Evolutionary conservation across 148 eudicot genomes (phyloP), one percentile per base, ranked within the genome.

Genomic region (Drosera capensis): DNA sequence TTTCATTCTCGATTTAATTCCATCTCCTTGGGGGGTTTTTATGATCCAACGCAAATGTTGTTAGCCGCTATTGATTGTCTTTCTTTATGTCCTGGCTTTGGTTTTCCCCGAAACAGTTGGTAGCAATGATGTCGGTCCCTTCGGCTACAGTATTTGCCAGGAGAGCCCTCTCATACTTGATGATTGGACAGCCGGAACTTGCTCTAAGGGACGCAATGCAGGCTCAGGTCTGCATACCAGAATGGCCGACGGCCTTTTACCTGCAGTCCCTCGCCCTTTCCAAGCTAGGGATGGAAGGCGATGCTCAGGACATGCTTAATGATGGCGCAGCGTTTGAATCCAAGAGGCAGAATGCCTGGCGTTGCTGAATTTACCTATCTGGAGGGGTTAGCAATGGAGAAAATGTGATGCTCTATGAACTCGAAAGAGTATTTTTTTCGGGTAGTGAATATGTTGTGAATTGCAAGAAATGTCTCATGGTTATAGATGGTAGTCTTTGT

Each of bases 121-220:
- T 83, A 28, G 74, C 63, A 1, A 71, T 83, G 81, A 88, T 88
- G 97, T 38, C 97, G 1, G 83, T 57, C 14, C 78, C 94, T 25
- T 88, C 97, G 38, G 97, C 92, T 0, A 88, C 97, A 0, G 70
- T 88, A 20, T 83, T 88, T 51, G 92, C 78, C 36, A 75, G 97
- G 62, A 73, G 97, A 22, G 78, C 84, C 4, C 74, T 88, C 18
- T 72, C 92, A 34, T 88, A 88, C 73, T 45, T 88, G 59, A 83
- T 88, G 94, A 53, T 63, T 18, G 86, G 72, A 41, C 92, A 83
- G 57, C 81, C 94, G 0, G 97, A 88, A 55, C 79, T 77, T 14
- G 97, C 97, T 1, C 71, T 80, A 28, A 68, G 97, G 40, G 97
- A 88, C 46, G 97, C 97, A 0, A 88, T 88, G 97, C 97, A 88